Conservation (phyloP, 208 protist species). For the Polymyxa betae region DNA sequence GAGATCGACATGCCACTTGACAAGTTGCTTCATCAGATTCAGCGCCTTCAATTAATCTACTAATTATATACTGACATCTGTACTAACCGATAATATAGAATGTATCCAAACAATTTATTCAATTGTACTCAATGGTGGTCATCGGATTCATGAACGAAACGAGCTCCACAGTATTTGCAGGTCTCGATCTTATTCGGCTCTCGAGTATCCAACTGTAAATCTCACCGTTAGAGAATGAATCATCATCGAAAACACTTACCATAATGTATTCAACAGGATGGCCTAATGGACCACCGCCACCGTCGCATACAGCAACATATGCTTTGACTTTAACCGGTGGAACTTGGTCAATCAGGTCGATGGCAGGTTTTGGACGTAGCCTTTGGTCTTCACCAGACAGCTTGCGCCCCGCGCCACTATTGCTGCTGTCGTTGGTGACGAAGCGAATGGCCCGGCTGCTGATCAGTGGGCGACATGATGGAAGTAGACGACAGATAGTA, state of each 20-base stretch:
- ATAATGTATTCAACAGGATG: slow-evolving; percentile 40
- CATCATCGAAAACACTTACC: no score
- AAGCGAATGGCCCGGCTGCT: no score
- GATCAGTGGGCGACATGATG: no score
- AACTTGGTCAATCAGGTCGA: not conserved
- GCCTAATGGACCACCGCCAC: slow-evolving; percentile 1
- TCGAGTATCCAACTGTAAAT: slow-evolving; percentile 29
- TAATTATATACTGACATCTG: not conserved
- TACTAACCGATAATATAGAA: not conserved
- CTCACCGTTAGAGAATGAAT: not conserved
- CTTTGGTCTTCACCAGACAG: no score
- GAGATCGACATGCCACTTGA: not conserved
- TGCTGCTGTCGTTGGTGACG: no score
- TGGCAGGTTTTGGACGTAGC: not conserved
- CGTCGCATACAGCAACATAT: slow-evolving; percentile 20
- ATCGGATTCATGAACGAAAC: not conserved
- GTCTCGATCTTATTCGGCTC: slow-evolving; percentile 15
- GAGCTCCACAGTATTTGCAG: slow-evolving; percentile 37
- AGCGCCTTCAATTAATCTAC: not conserved
- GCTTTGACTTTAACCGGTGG: not conserved
- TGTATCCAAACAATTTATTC: not conserved
- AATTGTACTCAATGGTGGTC: not conserved
- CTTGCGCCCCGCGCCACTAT: no score
- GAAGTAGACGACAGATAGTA: no score
- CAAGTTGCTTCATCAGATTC: not conserved